These are phyloP conservation scores for Macrophomina tecta DNA, from an alignment of 2,329 filamentous ascomycete species.

Conservation along the genomic window DNA sequence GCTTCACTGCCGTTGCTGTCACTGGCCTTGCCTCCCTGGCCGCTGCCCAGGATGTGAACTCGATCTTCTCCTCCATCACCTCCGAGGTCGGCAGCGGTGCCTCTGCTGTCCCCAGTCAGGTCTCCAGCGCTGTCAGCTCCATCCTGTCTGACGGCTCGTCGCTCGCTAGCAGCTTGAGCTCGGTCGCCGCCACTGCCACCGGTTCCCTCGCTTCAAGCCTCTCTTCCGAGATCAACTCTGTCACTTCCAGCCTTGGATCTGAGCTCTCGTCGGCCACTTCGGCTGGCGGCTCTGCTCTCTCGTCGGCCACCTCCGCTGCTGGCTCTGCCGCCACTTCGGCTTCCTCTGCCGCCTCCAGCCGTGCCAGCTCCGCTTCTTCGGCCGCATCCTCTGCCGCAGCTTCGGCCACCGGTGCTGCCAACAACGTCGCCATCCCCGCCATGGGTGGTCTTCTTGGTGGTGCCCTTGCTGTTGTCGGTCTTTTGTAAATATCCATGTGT, in stretches of 20 bases:
- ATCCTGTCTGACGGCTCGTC: not conserved
- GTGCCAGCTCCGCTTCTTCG: not conserved
- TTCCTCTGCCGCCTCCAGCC: conserved; percentile 1
- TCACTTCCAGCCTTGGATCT: not conserved
- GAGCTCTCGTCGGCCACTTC: not conserved
- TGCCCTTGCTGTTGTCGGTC: conserved; percentile 22
- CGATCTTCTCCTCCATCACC: conserved; percentile 17
- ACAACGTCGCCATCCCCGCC: conserved; percentile 14
- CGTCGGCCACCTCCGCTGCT: conserved; percentile 9
- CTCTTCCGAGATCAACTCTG: conserved; percentile 2
- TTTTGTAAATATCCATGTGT: conserved; percentile 25
- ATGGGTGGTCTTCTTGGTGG: conserved; percentile 23
- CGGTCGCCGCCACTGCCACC: conserved; percentile 20
- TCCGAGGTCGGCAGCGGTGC: conserved; percentile 16
- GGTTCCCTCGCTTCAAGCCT: conserved; percentile 13
- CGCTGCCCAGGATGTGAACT: conserved; percentile 23
- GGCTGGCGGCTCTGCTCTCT: conserved; percentile 1
- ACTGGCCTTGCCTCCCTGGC: conserved; percentile 20
- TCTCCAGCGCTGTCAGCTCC: conserved; percentile 2
- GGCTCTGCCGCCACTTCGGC: not conserved
- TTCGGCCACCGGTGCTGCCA: conserved; percentile 6
- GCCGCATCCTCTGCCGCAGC: not conserved
- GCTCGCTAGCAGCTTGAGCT: conserved; percentile 18
- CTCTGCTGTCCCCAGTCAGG: not conserved
- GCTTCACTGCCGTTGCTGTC: conserved; percentile 22